A percentile compares a stretch with the other conserved stretches of the same genome.
phyloP scores from a whole-genome alignment of 805 yeast species.

The Lipomyces sp. region DNA sequence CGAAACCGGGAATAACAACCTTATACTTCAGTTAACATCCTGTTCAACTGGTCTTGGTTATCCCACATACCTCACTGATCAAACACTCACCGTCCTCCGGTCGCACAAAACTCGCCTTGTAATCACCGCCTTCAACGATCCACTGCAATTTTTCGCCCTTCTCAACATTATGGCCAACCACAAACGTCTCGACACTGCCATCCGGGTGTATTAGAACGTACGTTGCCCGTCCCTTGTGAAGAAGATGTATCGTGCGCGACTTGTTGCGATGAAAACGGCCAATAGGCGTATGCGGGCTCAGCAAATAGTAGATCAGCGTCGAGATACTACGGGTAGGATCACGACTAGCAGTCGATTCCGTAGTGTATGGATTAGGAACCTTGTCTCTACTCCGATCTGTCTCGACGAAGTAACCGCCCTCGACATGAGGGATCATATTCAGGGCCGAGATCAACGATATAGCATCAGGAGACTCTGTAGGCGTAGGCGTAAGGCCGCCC shows the following conservation, averaged over 20 bases:
- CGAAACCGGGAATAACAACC: conserved; percentile 67
- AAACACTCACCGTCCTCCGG: conserved; percentile 47
- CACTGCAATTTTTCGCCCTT: conserved; percentile 57
- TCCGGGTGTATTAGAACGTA: conserved; percentile 59
- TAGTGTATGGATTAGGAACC: conserved; percentile 50
- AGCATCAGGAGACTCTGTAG: conserved; percentile 36
- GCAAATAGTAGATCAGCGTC: conserved; percentile 58
- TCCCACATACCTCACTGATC: conserved; percentile 34
- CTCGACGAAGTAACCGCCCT: conserved; percentile 63
- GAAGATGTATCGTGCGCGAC: conserved; percentile 60
- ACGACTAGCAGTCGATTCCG: neutral
- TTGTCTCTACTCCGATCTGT: conserved; percentile 58
- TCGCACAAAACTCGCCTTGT: conserved; percentile 56
- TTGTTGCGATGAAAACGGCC: conserved; percentile 58
- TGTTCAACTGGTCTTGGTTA: neutral
- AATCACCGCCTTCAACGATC: conserved; percentile 67
- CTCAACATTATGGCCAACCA: conserved; percentile 55
- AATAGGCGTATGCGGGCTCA: conserved; percentile 56
- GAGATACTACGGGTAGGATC: conserved; percentile 50
- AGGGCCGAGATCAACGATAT: conserved; percentile 48
- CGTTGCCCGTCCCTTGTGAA: conserved; percentile 61
- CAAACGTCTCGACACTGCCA: conserved; percentile 55
- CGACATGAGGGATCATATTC: conserved; percentile 53
- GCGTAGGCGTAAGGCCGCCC: conserved; percentile 31
- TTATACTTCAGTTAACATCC: conserved; percentile 45